Evolutionary conservation across 2,329 filamentous ascomycete species (phyloP), one percentile per base, ranked within the genome.

Genomic region (Fonsecaea pugnacius): DNA sequence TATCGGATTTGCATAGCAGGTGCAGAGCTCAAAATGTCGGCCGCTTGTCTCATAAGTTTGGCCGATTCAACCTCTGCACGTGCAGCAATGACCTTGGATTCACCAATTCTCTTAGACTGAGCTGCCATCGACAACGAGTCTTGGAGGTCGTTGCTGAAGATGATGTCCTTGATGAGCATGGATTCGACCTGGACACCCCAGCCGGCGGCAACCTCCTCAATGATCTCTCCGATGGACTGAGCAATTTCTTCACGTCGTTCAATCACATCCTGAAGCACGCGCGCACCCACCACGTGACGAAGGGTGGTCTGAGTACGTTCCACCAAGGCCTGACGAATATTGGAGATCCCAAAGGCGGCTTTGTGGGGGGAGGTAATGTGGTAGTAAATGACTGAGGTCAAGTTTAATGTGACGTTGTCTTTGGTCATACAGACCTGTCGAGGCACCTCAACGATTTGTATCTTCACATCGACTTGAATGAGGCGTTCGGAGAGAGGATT

Each of bases 391-490:
- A 99, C 95, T 5, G 91, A 96, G 54, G 93, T 98, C 71, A 99
- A 84, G 73, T 93, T 89, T 48, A 99, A 84, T 52, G 91, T 96
- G 69, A 98, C 95, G 74, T 99, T 99, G 84, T 99, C 95, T 82
- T 98, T 98, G 77, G 95, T 99, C 93, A 99, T 99, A 84, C 95
- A 98, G 67, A 94, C 88, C 80, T 99, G 95, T 79, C 93, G 88
- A 18, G 94, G 94, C 27, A 99, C 95, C 83, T 99, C 79, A 77
- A 96, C 92, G 70, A 96, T 97, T 81, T 99, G 95, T 72, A 98
- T 97, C 87, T 98, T 99, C 81, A 99, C 95, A 77, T 99, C 95
- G 75, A 99, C 90, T 73, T 96, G 91, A 71, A 92, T 89, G 48
- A 99, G 85, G 64, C 84, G 87, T 83, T 99, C 95, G 73, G 90